Conservation (phyloP, 208 protist genomes). For the Leishmania guyanensis region DNA sequence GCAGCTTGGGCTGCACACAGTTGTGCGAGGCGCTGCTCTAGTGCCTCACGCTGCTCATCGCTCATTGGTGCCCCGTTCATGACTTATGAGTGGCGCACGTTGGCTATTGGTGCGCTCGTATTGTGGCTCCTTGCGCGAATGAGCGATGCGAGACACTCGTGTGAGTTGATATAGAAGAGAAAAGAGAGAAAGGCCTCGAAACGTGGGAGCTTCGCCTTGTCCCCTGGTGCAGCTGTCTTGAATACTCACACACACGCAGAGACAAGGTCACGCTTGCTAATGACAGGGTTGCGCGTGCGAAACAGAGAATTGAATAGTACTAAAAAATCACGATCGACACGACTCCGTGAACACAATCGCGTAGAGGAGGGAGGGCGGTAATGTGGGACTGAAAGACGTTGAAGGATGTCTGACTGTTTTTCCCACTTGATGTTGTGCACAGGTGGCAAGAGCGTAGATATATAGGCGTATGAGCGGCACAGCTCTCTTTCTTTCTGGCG, state of each 20-base stretch:
- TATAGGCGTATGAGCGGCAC: neutral
- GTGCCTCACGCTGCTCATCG: slow-evolving; percentile 56
- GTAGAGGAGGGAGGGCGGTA: neutral
- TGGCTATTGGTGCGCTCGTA: neutral
- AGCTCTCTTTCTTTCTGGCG: neutral
- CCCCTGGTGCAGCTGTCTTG: neutral
- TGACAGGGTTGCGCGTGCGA: neutral
- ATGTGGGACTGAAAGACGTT: neutral
- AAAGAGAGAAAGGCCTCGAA: neutral
- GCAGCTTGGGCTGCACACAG: slow-evolving; percentile 37
- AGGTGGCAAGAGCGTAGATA: slow-evolving; percentile 6
- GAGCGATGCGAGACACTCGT: neutral
- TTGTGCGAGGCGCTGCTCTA: slow-evolving; percentile 45
- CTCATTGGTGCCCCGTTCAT: slow-evolving; percentile 41
- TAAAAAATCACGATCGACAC: neutral
- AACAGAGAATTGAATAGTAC: neutral
- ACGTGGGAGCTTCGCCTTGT: neutral
- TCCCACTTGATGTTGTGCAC: neutral
- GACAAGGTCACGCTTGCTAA: neutral
- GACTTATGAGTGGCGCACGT: neutral
- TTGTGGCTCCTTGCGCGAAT: neutral
- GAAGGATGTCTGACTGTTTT: neutral
- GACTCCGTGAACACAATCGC: neutral
- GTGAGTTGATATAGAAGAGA: neutral
- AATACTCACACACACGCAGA: neutral